Evolutionary conservation across 1,284 basidiomycete genomes (phyloP).

Genomic region (Phenoliferia sp.): DNA sequence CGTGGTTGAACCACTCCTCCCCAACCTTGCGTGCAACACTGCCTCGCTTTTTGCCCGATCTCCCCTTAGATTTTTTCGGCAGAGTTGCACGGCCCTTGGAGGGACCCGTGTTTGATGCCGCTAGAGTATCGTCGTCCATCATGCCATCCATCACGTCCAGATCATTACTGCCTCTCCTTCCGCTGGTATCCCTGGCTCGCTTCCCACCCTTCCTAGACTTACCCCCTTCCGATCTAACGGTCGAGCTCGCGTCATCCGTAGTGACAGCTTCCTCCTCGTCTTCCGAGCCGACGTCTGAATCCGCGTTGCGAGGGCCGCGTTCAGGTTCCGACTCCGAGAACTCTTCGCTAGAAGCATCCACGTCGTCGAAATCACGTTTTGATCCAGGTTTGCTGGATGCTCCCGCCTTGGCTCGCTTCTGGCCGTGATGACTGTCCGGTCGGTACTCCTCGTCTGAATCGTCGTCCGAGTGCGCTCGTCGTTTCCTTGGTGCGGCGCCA

Average conservation of each 20-base stretch:
- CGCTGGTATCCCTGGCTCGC: slow-evolving; percentile 12
- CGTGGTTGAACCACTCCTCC: slow-evolving; percentile 27
- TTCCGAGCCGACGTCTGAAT: slow-evolving; percentile 15
- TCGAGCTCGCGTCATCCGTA: neutral
- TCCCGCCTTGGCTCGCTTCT: slow-evolving; percentile 4
- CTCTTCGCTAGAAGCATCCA: neutral
- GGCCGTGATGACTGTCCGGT: neutral
- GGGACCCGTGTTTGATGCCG: neutral
- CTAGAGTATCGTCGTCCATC: slow-evolving; percentile 2
- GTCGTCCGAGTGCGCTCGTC: neutral
- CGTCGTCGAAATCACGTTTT: slow-evolving; percentile 1
- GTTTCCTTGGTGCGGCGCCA: neutral
- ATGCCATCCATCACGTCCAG: slow-evolving; percentile 28
- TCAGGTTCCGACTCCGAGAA: neutral
- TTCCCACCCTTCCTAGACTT: slow-evolving; percentile 15
- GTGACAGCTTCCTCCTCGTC: neutral
- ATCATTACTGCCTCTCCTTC: slow-evolving; percentile 10
- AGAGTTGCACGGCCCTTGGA: slow-evolving; percentile 10
- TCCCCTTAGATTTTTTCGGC: neutral
- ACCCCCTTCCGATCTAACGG: no score
- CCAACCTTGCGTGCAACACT: slow-evolving; percentile 7
- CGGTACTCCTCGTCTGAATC: no score
- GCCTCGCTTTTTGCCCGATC: neutral
- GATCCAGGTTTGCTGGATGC: neutral
- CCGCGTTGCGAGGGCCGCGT: slow-evolving; percentile 12